These are phyloP conservation scores for Austropuccinia psidii DNA, from an alignment of 1,284 basidiomycete genomes.

Conservation along the genomic window DNA sequence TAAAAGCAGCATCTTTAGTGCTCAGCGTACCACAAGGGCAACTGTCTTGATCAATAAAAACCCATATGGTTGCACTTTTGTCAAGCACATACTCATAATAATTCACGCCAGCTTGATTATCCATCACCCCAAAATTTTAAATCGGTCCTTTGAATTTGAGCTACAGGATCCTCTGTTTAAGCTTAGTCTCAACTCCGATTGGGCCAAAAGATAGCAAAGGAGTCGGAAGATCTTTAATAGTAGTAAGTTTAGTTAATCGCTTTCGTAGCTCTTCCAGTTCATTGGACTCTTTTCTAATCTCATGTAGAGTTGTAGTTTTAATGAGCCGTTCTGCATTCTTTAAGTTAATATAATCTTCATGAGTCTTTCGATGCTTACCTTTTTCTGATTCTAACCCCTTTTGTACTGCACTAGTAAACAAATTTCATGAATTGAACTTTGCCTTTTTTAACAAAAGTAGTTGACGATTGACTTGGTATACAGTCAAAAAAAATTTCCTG, in stretches of 20 bases:
- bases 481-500: no score
- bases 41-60: conserved; percentile 64
- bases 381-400: conserved; percentile 25
- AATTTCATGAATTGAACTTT: no score
- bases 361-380: conserved; percentile 21
- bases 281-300: conserved; percentile 3
- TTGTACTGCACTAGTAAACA: conserved; percentile 19
- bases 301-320: conserved; percentile 8
- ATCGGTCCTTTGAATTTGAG: no score
- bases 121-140: conserved; percentile 77
- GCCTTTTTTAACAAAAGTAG: no score
- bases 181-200: not conserved
- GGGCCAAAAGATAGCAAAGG: not conserved
- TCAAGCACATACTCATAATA: conserved; percentile 96
- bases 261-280: conserved; percentile 22
- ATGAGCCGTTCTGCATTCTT: conserved; percentile 17
- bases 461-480: no score
- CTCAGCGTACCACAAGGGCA: conserved; percentile 56
- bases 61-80: conserved; percentile 90
- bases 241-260: conserved; percentile 4
- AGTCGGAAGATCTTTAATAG: conserved; percentile 8
- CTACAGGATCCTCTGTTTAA: no score
- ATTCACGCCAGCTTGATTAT: conserved; percentile 72
- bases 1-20: conserved; percentile 74
- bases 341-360: conserved; percentile 9